Evolutionary conservation across 2,329 filamentous ascomycete species (phyloP).

Genomic region (Myriosclerotinia curreyana): DNA sequence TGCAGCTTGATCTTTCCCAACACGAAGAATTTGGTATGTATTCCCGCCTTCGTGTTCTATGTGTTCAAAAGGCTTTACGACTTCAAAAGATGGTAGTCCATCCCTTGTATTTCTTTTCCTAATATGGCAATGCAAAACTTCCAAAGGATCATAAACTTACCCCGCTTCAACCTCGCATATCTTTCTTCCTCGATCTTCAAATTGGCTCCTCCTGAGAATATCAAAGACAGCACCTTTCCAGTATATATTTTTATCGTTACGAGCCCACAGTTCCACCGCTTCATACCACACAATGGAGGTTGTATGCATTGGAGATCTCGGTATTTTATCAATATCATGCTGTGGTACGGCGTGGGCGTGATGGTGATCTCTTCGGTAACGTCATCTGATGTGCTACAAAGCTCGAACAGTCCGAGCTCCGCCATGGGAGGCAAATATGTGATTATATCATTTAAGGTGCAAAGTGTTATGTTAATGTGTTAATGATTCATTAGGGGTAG

Average conservation of each 20-base stretch:
- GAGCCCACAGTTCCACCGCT: background rate
- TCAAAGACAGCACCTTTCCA: background rate
- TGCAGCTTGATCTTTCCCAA: background rate
- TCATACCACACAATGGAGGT: background rate
- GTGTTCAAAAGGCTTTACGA: background rate
- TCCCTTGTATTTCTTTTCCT: background rate
- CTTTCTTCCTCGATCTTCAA: background rate
- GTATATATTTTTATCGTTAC: background rate
- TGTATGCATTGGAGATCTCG: slow-evolving; percentile 8
- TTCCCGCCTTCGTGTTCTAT: background rate
- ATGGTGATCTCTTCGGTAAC: background rate
- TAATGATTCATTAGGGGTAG: background rate
- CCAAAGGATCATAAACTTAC: background rate
- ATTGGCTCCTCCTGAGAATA: too few species aligned
- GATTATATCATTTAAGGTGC: background rate
- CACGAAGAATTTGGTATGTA: background rate
- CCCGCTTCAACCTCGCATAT: background rate
- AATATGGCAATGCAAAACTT: background rate
- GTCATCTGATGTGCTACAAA: slow-evolving; percentile 3
- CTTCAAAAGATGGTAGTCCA: background rate
- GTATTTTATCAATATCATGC: background rate
- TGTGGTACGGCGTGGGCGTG: background rate
- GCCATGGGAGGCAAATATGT: background rate
- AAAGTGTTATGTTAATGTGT: background rate
- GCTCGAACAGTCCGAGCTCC: background rate